A percentile compares a stretch with the other conserved stretches of the same genome.
These are phyloP conservation scores for Cyathus olla DNA, from an alignment of 1,284 basidiomycete genomes.

Conservation along the genomic window DNA sequence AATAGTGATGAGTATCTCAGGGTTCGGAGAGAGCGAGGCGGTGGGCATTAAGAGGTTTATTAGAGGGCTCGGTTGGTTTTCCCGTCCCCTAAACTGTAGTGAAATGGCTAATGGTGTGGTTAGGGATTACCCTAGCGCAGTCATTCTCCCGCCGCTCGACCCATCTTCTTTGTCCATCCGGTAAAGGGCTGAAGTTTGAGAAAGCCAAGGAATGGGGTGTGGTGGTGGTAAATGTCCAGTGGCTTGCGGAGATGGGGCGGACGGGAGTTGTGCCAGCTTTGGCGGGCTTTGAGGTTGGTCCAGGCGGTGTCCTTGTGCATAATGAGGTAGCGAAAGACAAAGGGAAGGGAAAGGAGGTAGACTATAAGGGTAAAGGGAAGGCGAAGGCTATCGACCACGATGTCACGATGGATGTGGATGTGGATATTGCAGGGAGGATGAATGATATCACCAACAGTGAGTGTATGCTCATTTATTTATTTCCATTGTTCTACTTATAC, in stretches of 20 bases:
- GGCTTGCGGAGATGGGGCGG: slow-evolving; percentile 67
- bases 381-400: slow-evolving; percentile 23
- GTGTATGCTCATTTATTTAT: slow-evolving; percentile 6
- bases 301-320: slow-evolving; percentile 10
- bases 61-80: slow-evolving; percentile 68
- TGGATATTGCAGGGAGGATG: slow-evolving; percentile 30
- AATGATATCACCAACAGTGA: slow-evolving; percentile 52
- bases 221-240: slow-evolving; percentile 68
- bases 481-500: not conserved
- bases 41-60: slow-evolving; percentile 70
- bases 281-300: slow-evolving; percentile 33
- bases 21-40: slow-evolving; percentile 73
- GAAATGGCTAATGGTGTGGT: slow-evolving; percentile 4
- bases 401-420: slow-evolving; percentile 18
- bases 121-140: slow-evolving; percentile 66
- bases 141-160: slow-evolving; percentile 74
- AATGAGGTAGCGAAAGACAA: slow-evolving; percentile 12
- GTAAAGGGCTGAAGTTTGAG: slow-evolving; percentile 74
- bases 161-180: slow-evolving; percentile 79
- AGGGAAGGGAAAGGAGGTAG: slow-evolving; percentile 34
- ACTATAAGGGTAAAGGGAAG: slow-evolving; percentile 34
- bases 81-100: slow-evolving; percentile 6
- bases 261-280: slow-evolving; percentile 55
- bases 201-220: slow-evolving; percentile 80
- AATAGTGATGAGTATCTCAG: slow-evolving; percentile 74